Evolutionary conservation across 148 eudicot genomes (phyloP).

Genomic region (Hydrangea macrophylla): DNA sequence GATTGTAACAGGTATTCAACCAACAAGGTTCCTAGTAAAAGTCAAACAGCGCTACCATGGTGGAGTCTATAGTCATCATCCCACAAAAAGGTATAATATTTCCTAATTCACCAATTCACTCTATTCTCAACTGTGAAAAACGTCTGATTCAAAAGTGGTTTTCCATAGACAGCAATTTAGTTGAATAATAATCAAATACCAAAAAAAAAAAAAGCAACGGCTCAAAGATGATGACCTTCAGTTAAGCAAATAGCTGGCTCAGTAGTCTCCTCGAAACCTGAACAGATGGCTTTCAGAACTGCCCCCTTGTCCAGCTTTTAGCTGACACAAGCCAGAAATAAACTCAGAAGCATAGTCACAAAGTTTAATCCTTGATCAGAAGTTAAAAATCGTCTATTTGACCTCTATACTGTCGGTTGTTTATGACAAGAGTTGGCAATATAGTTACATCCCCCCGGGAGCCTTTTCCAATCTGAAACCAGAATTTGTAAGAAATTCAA

Average conservation of each 20-base stretch:
- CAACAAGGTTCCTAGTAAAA: neutral
- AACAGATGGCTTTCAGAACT: constrained; percentile 90
- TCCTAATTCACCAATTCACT: neutral
- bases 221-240: constrained; percentile 41
- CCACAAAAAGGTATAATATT: neutral
- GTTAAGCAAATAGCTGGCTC: constrained; percentile 85
- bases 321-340: constrained; percentile 38
- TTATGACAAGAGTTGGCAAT: constrained; percentile 89
- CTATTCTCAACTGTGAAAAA: neutral
- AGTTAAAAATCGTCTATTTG: constrained; percentile 8
- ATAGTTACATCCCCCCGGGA: constrained; percentile 95
- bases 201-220: neutral
- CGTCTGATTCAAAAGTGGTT: too few relatives aligned
- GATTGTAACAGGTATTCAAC: neutral
- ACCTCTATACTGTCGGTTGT: constrained; percentile 93
- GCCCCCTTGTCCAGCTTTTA: constrained; percentile 79
- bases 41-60: neutral
- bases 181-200: neutral
- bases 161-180: neutral
- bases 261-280: constrained; percentile 90
- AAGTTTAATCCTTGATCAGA: neutral
- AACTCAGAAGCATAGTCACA: neutral
- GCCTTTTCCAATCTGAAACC: constrained; percentile 78
- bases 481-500: neutral
- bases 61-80: neutral